Conservation (phyloP, 805 yeast species). For the Cyberlindnera mississippiensis region DNA sequence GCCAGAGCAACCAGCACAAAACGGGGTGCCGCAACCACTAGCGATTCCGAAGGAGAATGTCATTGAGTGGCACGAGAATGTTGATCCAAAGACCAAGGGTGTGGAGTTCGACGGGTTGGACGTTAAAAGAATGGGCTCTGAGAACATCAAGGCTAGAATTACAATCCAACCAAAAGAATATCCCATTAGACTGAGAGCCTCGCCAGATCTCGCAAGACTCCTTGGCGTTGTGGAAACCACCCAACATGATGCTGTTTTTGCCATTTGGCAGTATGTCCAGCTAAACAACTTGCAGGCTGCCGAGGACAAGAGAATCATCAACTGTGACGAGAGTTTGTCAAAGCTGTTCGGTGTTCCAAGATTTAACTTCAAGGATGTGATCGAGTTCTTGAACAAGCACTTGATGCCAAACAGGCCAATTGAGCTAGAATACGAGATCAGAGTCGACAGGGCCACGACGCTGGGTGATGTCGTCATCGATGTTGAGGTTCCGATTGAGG, state of each 20-base stretch:
- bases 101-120: slow-evolving; percentile 86
- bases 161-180: slow-evolving; percentile 78
- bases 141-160: slow-evolving; percentile 61
- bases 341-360: slow-evolving; percentile 45
- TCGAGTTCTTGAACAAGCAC: slow-evolving; percentile 65
- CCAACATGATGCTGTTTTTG: slow-evolving; percentile 79
- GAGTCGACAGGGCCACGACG: slow-evolving; percentile 73
- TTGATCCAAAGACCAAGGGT: slow-evolving; percentile 38
- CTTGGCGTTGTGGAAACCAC: slow-evolving; percentile 77
- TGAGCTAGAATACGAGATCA: slow-evolving; percentile 65
- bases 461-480: slow-evolving; percentile 80
- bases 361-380: slow-evolving; percentile 66
- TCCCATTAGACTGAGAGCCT: slow-evolving; percentile 61
- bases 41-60: slow-evolving; percentile 32
- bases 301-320: slow-evolving; percentile 51
- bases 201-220: slow-evolving; percentile 62
- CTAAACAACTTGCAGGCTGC: slow-evolving; percentile 58
- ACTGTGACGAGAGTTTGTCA: slow-evolving; percentile 44
- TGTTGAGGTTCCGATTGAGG: slow-evolving; percentile 52
- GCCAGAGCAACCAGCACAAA: slow-evolving; percentile 17
- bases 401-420: slow-evolving; percentile 78
- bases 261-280: slow-evolving; percentile 75
- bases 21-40: slow-evolving; percentile 2
- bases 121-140: slow-evolving; percentile 72
- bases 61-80: slow-evolving; percentile 83